phyloP scores from a whole-genome alignment of 31 red algal genomes.

The Endocladia muricata region DNA sequence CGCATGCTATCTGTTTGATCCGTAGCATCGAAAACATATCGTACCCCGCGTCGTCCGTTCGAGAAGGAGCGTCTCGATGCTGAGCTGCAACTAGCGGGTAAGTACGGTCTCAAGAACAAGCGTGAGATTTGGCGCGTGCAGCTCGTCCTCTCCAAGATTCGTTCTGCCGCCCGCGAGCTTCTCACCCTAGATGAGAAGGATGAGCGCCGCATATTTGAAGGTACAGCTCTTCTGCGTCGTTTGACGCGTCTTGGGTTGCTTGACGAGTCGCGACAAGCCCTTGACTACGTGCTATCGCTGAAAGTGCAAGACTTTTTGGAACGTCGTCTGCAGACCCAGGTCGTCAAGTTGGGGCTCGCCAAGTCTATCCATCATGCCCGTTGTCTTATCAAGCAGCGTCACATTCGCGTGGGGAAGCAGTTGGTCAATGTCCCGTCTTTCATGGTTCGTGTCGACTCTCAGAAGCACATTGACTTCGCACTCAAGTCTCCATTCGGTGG shows the following conservation, averaged over 20 bases:
- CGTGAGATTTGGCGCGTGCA: constrained; percentile 99
- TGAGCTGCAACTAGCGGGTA: constrained; percentile 89
- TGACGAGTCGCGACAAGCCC: constrained; percentile 81
- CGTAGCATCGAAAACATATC: constrained; percentile 73
- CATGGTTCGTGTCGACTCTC: constrained; percentile 89
- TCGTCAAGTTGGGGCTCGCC: constrained; percentile 92
- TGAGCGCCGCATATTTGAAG: constrained; percentile 91
- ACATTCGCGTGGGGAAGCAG: constrained; percentile 99
- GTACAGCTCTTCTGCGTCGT: constrained; percentile 87
- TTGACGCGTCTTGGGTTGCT: constrained; percentile 91
- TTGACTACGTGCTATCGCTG: constrained; percentile 95
- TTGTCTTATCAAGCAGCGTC: constrained; percentile 93
- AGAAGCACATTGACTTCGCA: constrained; percentile 98
- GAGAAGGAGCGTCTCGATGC: constrained; percentile 97
- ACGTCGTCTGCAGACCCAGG: constrained; percentile 95
- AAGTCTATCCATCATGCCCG: constrained; percentile 99
- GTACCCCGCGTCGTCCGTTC: constrained; percentile 95
- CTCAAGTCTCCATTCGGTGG: constrained; percentile 94
- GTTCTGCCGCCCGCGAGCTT: constrained; percentile 88
- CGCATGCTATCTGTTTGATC: neutral
- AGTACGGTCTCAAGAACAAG: constrained; percentile 98
- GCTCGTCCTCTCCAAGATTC: constrained; percentile 93
- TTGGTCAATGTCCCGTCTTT: constrained; percentile 98
- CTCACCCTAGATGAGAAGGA: constrained; percentile 95
- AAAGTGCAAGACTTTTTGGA: constrained; percentile 97